Base-by-base conservation (phyloP, 2,329 filamentous ascomycete genomes). In the Pseudocercospora fijiensis region DNA sequence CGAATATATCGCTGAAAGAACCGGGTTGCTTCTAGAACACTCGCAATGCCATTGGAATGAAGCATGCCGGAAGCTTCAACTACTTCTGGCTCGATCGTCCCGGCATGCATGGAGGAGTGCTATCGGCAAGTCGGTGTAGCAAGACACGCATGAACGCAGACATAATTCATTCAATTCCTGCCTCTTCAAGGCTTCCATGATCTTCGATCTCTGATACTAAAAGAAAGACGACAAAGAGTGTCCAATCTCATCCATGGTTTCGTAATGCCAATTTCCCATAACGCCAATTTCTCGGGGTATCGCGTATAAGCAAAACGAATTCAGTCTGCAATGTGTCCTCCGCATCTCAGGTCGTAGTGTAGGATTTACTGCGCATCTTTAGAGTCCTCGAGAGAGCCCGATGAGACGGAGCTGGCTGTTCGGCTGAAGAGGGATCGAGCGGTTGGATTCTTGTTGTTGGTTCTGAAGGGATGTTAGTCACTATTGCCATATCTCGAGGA, bases 371-470 rank as follows among this genome's bases (percentile, higher is more conserved):
- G 63, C 41, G 64, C 27, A 52, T 70, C 66, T 52, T 67, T 67
- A 2, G 65, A 61, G 10, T 68, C 63, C n/a, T 69, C 66, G 37
- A 70, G 66, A 11, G 58, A 57, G 28, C 56, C 56, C 7, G 55
- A 30, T 52, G 59, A 64, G 45, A 63, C 58, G 37, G 41, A 64
- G 64, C 68, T 69, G n/a, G 64, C 63, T 47, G 67, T 70, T 57
- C 67, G 64, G 26, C 67, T 67, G 58, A 70, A 70, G 37, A 70
- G 65, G 16, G 67, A 69, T 20, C 68, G 67, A 7, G 67, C 67
- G 30, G 67, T 68, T 13, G 68, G 67, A 20, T 64, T 66, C 49
- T 65, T 66, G 61, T 66, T 70, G 49, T 57, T 66, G 37, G 41
- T 57, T 47, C 63, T 66, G 24, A 0, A 13, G 24, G 5, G 4